phyloP scores from a whole-genome alignment of 495 filamentous ascomycete genomes.

The Friedmanniomyces endolithicus region DNA sequence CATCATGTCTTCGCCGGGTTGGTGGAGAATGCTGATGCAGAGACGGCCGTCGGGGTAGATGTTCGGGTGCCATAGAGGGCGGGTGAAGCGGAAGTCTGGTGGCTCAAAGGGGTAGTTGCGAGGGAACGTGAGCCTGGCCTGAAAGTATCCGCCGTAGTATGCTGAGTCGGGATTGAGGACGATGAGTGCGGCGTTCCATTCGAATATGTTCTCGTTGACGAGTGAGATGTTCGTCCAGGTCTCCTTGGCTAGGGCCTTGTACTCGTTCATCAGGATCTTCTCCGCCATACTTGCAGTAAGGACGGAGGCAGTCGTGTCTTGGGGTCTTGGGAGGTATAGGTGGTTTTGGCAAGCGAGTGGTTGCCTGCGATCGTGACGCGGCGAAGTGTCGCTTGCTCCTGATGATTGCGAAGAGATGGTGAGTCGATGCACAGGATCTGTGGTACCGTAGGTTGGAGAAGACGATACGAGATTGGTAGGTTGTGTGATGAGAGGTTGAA shows the following conservation, averaged over 20 bases:
- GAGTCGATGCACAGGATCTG: no score
- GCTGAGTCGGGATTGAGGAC: conserved; percentile 82
- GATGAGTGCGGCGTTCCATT: conserved; percentile 79
- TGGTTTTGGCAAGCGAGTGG: no score
- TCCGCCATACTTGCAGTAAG: conserved; percentile 39
- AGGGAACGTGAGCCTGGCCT: conserved; percentile 76
- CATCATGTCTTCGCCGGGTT: conserved; percentile 79
- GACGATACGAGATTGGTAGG: no score
- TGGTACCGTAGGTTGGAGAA: no score
- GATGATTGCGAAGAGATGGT: no score
- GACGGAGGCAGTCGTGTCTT: no score
- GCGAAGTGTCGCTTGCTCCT: no score
- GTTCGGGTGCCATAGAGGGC: conserved; percentile 82
- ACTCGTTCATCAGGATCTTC: conserved; percentile 80
- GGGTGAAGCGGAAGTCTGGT: conserved; percentile 69
- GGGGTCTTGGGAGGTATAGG: no score
- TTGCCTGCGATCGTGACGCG: no score
- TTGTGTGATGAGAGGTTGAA: no score
- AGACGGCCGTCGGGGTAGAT: conserved; percentile 81
- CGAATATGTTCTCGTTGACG: conserved; percentile 62
- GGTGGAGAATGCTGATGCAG: conserved; percentile 93
- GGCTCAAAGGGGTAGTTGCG: conserved; percentile 82
- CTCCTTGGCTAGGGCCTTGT: conserved; percentile 69
- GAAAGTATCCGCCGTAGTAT: conserved; percentile 89
- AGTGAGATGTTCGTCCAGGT: conserved; percentile 82